Evolutionary conservation across 768 basidiomycete species (phyloP), one percentile per base, ranked within the genome.

Genomic region (Cystoderma amianthinum): DNA sequence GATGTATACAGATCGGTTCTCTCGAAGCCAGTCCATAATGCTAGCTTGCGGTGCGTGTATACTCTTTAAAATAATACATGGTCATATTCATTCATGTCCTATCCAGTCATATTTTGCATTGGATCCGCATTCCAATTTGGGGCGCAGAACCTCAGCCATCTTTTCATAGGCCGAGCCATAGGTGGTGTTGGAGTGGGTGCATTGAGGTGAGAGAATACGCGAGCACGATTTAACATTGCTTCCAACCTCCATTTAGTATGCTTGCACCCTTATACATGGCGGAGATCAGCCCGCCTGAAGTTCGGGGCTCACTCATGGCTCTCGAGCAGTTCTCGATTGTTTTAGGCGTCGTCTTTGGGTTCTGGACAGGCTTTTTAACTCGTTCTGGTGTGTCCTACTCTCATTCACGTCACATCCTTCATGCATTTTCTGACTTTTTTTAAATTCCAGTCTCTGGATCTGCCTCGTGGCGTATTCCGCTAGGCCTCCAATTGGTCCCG

Each of bases 141-240:
- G 15, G 82, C 88, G 0, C 68, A 64, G 35, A 69, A 66, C 2
- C 57, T 88, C 7, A 48, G 53, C 17, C 71, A 82, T 42, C 59
- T 91, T 18, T 76, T 80, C 43, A 56, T 82, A 7, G 87, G 88
- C 32, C 74, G 88, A 28, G 80, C 81, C 0, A 62, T 90, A 2
- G 88, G 86, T 7, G 88, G 88, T 11, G 47, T 90, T 16, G 87
- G 87, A 3, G 83, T 91, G n/a, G 88, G 88, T 10, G 78, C 80
- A 4, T 55, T 85, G 36, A 81, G 79, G 83, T 82, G 44, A 25
- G 55, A 38, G 17, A 9, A 18, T 36, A 9, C 10, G 9, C 35
- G 9, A 10, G 9, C 17, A 9, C 17, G 9, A 30, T 30, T 15
- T 30, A 30, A 9, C 15, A 9, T 30, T 30, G 28, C 28, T 9